These are phyloP conservation scores for Tetraselmis chui DNA, from an alignment of 139 green algal genomes.

Conservation along the genomic window DNA sequence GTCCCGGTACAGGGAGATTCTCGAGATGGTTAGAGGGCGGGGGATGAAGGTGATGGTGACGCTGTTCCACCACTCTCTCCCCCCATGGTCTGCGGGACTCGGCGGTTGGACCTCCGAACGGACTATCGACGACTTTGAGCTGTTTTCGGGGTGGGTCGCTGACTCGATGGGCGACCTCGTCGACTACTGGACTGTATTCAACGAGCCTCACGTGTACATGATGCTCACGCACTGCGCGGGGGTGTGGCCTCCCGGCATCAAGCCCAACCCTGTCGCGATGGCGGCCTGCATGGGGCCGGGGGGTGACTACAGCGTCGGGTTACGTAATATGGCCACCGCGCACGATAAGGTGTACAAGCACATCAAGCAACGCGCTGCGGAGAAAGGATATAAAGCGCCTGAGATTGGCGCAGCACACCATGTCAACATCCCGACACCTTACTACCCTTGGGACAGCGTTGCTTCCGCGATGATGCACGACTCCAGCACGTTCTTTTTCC, in stretches of 20 bases:
- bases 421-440: constrained; percentile 5
- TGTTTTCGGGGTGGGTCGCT: constrained; percentile 13
- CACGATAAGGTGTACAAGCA: constrained; percentile 15
- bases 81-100: constrained; percentile 10
- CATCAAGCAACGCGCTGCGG: neutral
- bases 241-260: constrained; percentile 21
- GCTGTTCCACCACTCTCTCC: constrained; percentile 31
- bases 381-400: neutral
- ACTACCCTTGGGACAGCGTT: constrained; percentile 2
- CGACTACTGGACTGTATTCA: constrained; percentile 25
- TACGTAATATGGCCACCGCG: constrained; percentile 16
- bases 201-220: constrained; percentile 31
- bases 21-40: constrained; percentile 3
- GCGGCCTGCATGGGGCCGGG: neutral
- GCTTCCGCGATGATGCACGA: neutral
- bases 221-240: constrained; percentile 27
- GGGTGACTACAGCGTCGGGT: constrained; percentile 5
- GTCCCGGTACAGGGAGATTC: constrained; percentile 14
- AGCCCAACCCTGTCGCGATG: constrained; percentile 5
- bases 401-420: constrained; percentile 17
- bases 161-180: constrained; percentile 19
- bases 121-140: constrained; percentile 19
- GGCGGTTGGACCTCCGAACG: constrained; percentile 16
- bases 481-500: constrained; percentile 17
- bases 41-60: constrained; percentile 27